Evolutionary conservation across 2,329 filamentous ascomycete genomes (phyloP), one percentile per base, ranked within the genome.

Genomic region (Pseudohalonectria lignicola): DNA sequence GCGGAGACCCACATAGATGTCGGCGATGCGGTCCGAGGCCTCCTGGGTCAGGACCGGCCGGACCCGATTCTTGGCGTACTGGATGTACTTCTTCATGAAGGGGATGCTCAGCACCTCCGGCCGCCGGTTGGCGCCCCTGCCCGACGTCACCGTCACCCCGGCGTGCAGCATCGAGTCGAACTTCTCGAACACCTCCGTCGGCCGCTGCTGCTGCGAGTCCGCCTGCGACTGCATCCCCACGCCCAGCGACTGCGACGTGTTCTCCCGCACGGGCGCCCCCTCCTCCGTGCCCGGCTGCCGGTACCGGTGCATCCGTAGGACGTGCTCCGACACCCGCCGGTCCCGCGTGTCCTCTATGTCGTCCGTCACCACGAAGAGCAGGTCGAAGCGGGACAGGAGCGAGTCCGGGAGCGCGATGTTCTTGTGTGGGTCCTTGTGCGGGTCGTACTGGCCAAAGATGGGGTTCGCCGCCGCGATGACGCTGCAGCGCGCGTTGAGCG

Each of bases 11-110:
- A 93, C 92, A 56, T 96, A 98, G 13, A 88, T 84, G 23, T 86
- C 76, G 28, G 88, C 80, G 52, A 98, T 94, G 45, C 93, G 85
- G 49, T 95, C 86, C 10, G 87, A 86, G 5, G 92, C 90, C 32
- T 86, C 86, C 54, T 92, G 86, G 0, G 88, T 94, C 44, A 98
- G 67, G 30, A 94, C 68, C 0, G 92, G 92, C 71, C 87, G 93
- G 53, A 94, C 74, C 54, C 92, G 72, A 26, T 76, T 83, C 66
- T 98, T 98, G 46, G 92, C 87, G 59, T 98, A 98, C 56, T 98
- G 92, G 33, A 98, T 93, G 60, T 95, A 98, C 63, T 98, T 98
- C 67, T 98, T 98, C 69, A 98, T 87, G 62, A 98, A 98, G 0
- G 88, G 85, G 43, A 98, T 95, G 62, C 85, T 94, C 39, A 98